Evolutionary conservation across 495 filamentous ascomycete genomes (phyloP).

Genomic region (Trichoderma asperelloides): DNA sequence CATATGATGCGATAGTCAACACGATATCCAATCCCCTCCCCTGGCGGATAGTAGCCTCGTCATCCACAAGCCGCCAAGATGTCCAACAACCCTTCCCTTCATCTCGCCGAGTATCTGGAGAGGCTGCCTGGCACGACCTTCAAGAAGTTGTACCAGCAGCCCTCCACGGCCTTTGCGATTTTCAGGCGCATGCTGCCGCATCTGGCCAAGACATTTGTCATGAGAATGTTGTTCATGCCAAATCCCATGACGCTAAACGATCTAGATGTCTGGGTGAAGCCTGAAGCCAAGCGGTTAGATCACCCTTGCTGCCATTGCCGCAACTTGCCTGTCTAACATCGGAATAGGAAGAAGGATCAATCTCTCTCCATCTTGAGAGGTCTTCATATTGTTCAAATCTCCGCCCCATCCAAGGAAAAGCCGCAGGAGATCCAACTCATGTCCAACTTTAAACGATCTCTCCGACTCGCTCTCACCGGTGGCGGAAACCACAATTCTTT

Average conservation of each 20-base stretch:
- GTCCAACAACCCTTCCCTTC: slow-evolving; percentile 25
- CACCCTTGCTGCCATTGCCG: neutral
- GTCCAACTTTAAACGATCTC: slow-evolving; percentile 62
- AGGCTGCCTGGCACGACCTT: slow-evolving; percentile 82
- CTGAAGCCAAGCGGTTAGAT: slow-evolving; percentile 46
- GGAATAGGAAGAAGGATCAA: slow-evolving; percentile 59
- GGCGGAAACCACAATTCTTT: slow-evolving; percentile 80
- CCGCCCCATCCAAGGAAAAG: slow-evolving; percentile 45
- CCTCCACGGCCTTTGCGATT: slow-evolving; percentile 87
- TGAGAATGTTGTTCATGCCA: slow-evolving; percentile 84
- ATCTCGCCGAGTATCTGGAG: slow-evolving; percentile 80
- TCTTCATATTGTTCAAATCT: slow-evolving; percentile 67
- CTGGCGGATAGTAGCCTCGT: neutral
- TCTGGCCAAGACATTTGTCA: slow-evolving; percentile 89
- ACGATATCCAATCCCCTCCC: neutral
- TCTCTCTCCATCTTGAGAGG: slow-evolving; percentile 70
- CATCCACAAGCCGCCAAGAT: slow-evolving; percentile 14
- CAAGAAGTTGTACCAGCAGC: slow-evolving; percentile 84
- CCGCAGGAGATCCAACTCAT: slow-evolving; percentile 61
- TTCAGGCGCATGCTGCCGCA: slow-evolving; percentile 95
- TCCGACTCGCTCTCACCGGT: slow-evolving; percentile 79
- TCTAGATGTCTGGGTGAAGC: slow-evolving; percentile 74
- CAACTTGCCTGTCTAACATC: slow-evolving; percentile 18
- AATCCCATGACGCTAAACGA: slow-evolving; percentile 62
- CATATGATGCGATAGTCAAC: slow-evolving; percentile 7